Evolutionary conservation across 257 asterid genomes (phyloP), one percentile per base, ranked within the genome.

Genomic region (Rubia yunnanensis): DNA sequence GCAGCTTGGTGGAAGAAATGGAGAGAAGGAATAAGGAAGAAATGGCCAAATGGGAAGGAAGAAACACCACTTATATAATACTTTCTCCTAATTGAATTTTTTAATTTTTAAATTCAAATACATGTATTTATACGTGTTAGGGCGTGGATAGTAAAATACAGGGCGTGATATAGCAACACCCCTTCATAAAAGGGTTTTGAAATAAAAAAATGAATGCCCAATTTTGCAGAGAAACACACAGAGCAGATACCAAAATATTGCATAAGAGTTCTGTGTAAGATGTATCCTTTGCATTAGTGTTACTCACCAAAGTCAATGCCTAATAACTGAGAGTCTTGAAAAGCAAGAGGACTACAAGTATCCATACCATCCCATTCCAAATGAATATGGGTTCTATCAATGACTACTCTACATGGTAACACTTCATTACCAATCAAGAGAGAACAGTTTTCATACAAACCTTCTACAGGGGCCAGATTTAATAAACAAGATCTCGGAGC

Each of bases 381-480:
- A 80, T 84, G 96, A 80, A 92, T 76, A 58, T 71, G 72, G 7
- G 73, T 68, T 11, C 71, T 53, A 74, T 84, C 95, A 70, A 92
- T 82, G 49, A 54, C 58, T 39, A 86, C 83, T 70, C 84, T 76
- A 88, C 99, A 87, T 5, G 84, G 82, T 57, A 68, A 74, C 72
- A 60, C 74, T 69, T 56, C 72, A 69, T 77, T 73, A 60, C 74
- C 88, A 60, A 87, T 66, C 54, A 73, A 53, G 30, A 89, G 70
- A 30, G 76, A 84, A 74, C 99, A 89, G 13, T 87, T 86, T 65
- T 77, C 78, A 57, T 89, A 89, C 18, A 34, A 32, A 71, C 99
- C 97, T 73, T 89, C 99, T 72, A 46, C 73, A 28, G 97, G 99
- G 23, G 96, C 80, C 70, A 89, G 96, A 77, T 92, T 92, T 86